These are phyloP conservation scores for Xylariaceae sp. DNA, from an alignment of 2,329 filamentous ascomycete species.

Conservation along the genomic window DNA sequence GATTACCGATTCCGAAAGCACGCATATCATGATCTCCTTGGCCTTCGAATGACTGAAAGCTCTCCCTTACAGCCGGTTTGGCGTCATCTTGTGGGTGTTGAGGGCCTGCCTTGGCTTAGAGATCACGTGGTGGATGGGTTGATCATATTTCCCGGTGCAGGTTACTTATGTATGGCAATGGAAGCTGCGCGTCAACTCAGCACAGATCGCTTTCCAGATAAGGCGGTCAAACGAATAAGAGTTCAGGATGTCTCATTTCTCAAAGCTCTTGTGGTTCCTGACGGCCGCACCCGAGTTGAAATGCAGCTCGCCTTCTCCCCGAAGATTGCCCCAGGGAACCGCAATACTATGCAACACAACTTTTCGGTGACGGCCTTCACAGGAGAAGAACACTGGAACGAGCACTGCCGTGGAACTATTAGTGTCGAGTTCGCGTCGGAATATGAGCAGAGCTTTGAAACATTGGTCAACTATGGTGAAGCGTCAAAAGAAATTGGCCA, in stretches of 20 bases:
- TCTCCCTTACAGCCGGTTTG: neutral
- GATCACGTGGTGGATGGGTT: slow-evolving; percentile 7
- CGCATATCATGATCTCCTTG: slow-evolving; percentile 4
- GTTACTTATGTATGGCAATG: slow-evolving; percentile 5
- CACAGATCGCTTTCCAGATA: neutral
- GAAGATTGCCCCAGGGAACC: too few species aligned
- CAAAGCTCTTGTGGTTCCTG: neutral
- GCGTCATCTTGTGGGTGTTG: slow-evolving; percentile 1
- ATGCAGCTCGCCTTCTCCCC: neutral
- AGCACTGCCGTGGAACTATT: neutral
- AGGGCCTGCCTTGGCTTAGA: slow-evolving; percentile 3
- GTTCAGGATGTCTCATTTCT: too few species aligned
- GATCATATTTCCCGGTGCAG: slow-evolving; percentile 1
- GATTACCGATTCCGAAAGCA: neutral
- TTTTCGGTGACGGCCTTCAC: neutral
- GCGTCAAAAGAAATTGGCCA: too few species aligned
- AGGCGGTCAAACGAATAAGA: neutral
- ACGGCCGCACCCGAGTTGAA: neutral
- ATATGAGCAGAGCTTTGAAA: too few species aligned
- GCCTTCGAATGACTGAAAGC: neutral
- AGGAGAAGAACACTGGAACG: neutral
- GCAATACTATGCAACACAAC: neutral
- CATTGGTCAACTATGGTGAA: too few species aligned
- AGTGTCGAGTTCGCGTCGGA: too few species aligned
- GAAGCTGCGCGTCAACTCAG: neutral